Evolutionary conservation across 2,329 filamentous ascomycete species (phyloP), one percentile per base, ranked within the genome.

Genomic region (Cercospora beticola): DNA sequence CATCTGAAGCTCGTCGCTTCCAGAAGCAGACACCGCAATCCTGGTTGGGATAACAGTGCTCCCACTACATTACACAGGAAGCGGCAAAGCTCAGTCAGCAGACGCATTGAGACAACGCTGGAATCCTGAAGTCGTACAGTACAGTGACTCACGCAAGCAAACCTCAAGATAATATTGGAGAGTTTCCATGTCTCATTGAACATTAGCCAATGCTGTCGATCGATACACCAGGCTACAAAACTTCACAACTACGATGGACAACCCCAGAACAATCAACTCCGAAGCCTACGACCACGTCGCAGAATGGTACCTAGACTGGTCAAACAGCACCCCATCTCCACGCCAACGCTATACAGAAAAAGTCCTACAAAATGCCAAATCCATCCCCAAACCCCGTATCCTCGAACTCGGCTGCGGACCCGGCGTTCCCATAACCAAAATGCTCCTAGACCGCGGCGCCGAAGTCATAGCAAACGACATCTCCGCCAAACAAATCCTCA

Each of bases 341-440:
- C 79, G 81, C 2, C 72, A 79, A 33, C 59, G 65, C 6, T 81
- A 81, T 62, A 72, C 79, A 4, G 64, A 74, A 1, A 74, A 62
- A 26, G 67, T 81, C 43, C 73, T 82, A 12, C 30, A 65, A 16
- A 57, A 72, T 16, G 46, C 77, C 67, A 65, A 33, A 62, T 59
- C 59, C 65, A 16, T 8, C 5, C 23, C 54, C 12, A 28, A 21
- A 4, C 68, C 72, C 1, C 52, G 64, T 16, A 66, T 82, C 18
- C 78, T 83, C 5, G 81, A 83, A 67, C 72, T 83, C 33, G 81
- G 82, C 64, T 82, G 80, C 66, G 81, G 81, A 36, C 76, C 80
- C 28, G 81, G 81, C 5, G 68, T 80, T 0, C 81, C 81, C 9
- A 68, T 72, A 12, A 72, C 72, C 1, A 66, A 69, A 21, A 68